These are phyloP conservation scores for Leucoagaricus sp. DNA, from an alignment of 1,284 basidiomycete species.

Conservation along the genomic window DNA sequence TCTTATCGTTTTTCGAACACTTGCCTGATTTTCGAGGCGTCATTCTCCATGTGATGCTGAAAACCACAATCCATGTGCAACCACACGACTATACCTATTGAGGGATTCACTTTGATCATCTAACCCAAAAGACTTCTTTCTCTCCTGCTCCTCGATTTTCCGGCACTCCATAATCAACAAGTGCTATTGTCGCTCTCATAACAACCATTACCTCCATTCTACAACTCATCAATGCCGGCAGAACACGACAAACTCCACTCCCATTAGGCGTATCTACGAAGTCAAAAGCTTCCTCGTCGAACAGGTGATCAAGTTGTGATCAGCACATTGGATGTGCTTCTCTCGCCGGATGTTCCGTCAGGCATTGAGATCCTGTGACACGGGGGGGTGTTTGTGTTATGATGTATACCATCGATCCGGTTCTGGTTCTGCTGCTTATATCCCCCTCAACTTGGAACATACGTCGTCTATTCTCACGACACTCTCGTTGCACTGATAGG, in stretches of 20 bases:
- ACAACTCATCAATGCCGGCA: background rate
- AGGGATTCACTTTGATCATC: background rate
- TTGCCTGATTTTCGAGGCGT: background rate
- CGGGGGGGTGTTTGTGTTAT: background rate
- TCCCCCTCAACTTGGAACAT: background rate
- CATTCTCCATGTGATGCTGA: background rate
- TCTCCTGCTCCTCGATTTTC: background rate
- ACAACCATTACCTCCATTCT: conserved; percentile 1
- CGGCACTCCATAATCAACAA: background rate
- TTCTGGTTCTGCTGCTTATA: background rate
- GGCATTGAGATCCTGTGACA: background rate
- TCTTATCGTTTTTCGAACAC: conserved; percentile 1
- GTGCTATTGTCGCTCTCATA: background rate
- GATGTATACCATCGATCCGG: background rate
- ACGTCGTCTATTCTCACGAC: background rate
- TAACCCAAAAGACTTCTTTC: background rate
- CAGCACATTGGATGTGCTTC: background rate
- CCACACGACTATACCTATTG: background rate
- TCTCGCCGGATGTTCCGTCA: background rate
- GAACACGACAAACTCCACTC: conserved; percentile 1
- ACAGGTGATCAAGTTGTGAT: background rate
- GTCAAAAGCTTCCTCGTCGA: background rate
- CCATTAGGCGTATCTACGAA: background rate
- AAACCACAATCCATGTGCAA: background rate
- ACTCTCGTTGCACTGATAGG: background rate